Percentiles rank a stretch among this genome's conserved stretches.
Evolutionary conservation across 1,139 yeast genomes (phyloP).

Genomic region (Candida sp.): DNA sequence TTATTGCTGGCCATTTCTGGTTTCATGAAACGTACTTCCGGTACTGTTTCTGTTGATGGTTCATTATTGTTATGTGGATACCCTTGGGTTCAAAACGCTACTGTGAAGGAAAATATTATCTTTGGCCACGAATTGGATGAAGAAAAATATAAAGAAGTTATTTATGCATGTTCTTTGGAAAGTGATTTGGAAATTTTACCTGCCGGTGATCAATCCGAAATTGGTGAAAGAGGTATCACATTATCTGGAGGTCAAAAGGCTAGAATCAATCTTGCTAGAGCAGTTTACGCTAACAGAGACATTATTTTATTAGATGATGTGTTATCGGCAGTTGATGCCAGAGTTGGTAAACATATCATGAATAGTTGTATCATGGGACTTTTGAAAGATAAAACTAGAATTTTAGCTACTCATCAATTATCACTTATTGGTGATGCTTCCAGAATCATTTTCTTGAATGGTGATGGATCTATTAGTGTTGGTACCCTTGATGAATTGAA

Average conservation of each 20-base stretch:
- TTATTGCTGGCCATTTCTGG: conserved; percentile 62
- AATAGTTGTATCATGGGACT: conserved; percentile 63
- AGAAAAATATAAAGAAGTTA: conserved; percentile 50
- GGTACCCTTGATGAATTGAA: conserved; percentile 57
- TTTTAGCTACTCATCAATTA: conserved; percentile 84
- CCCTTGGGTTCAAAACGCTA: conserved; percentile 87
- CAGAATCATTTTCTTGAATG: conserved; percentile 62
- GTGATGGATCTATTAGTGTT: conserved; percentile 59
- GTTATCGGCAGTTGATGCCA: conserved; percentile 87
- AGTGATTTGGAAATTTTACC: conserved; percentile 71
- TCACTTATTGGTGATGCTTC: conserved; percentile 68
- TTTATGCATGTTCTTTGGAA: conserved; percentile 63
- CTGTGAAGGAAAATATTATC: conserved; percentile 69
- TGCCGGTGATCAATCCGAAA: conserved; percentile 83
- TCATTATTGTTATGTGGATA: conserved; percentile 40
- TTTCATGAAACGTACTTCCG: conserved; percentile 49
- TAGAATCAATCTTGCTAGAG: conserved; percentile 78
- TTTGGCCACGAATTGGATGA: conserved; percentile 65
- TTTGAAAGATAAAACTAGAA: conserved; percentile 58
- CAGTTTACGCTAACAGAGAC: conserved; percentile 68
- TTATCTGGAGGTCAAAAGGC: conserved; percentile 95
- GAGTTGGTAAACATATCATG: conserved; percentile 82
- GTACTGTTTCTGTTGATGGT: conserved; percentile 46
- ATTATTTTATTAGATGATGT: conserved; percentile 81
- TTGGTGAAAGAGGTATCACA: conserved; percentile 92